Base-by-base conservation (phyloP, 805 yeast species). In the Phaffomyces thermotolerans region DNA sequence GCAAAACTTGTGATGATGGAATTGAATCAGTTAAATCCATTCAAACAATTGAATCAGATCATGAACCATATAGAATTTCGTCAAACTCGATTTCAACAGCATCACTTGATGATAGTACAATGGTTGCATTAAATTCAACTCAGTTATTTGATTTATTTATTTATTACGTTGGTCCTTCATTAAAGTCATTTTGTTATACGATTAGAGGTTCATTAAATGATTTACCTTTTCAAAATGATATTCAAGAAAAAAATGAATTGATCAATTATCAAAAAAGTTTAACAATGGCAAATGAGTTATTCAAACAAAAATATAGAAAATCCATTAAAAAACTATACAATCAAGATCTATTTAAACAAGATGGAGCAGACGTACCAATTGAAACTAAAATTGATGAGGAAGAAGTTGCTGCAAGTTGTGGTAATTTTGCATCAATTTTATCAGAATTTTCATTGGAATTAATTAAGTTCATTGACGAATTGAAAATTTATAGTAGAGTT, bases 361-460 rank as follows among this genome's bases (percentile, higher is more conserved):
- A 40, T 1, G 37, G 29, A 6, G 17, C 44, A 1, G 27, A 36
- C 10, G 8, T 40, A 8, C 46, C 55, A 10, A 17, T 45, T 15
- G 54, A 49, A 27, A 36, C 51, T 78, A 79, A 53, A 72, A 70
- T 81, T 1, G 82, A 79, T 47, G 84, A 81, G 52, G 95, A 85
- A 62, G 89, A 84, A 51, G 83, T 85, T 4, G 84, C 90, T 1
- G 95, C 95, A 0, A 76, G 85, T 37, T 84, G 93, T 65, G 91
- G 90, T 1, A 84, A 85, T 57, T 85, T 85, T 56, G 72, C 90
- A 2, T 75, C 79, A 31, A 68, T 84, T 22, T 58, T 87, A 33
- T 73, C 77, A 3, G 77, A 82, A 43, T 79, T 78, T 51, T 78
- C 87, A 1, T 66, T 67, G 31, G 89, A 83, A 48, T 60, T 85